phyloP scores from a whole-genome alignment of 495 filamentous ascomycete genomes.

The Aspergillus hancockii region DNA sequence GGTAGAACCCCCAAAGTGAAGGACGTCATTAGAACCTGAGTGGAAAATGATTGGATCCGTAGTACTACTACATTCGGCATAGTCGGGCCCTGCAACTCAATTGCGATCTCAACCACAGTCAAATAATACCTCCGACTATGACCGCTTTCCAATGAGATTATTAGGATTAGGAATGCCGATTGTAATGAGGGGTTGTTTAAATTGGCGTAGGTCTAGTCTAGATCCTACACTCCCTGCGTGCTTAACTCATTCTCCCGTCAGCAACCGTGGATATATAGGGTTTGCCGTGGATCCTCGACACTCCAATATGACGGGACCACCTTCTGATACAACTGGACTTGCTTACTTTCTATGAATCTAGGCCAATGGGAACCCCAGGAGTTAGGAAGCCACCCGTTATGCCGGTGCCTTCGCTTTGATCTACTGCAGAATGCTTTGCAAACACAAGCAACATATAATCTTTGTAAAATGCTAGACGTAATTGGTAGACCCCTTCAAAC shows the following conservation, averaged over 20 bases:
- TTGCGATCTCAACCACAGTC: neutral
- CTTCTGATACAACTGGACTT: neutral
- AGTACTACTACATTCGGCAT: neutral
- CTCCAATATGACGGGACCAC: neutral
- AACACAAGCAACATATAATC: neutral
- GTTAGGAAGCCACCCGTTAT: neutral
- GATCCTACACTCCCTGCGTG: neutral
- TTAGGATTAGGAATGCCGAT: neutral
- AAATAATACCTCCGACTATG: neutral
- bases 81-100: neutral
- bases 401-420: neutral
- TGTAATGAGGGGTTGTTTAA: neutral
- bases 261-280: neutral
- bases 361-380: neutral
- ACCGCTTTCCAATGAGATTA: neutral
- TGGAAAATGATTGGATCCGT: neutral
- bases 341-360: neutral
- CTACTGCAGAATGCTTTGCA: neutral
- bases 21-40: neutral
- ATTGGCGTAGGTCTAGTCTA: neutral
- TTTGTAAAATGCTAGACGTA: neutral
- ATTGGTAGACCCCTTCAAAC: neutral
- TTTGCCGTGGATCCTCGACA: neutral
- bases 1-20: neutral
- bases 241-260: neutral